These are phyloP conservation scores for Nematodospora anomalae DNA, from an alignment of 1,139 yeast genomes.

Conservation along the genomic window DNA sequence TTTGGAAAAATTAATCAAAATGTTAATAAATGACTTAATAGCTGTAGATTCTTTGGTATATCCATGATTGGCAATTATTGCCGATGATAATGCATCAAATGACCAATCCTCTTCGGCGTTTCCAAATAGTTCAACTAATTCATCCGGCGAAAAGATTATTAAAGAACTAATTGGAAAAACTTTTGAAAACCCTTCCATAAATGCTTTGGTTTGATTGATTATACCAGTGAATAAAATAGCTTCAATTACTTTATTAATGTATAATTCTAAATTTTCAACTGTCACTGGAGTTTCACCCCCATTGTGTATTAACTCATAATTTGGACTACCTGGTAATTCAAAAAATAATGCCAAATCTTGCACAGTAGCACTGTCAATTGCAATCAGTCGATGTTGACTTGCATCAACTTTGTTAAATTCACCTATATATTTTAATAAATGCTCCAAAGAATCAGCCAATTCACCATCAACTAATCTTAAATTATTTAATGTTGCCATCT, in stretches of 20 bases:
- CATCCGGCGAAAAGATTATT: conserved; percentile 69
- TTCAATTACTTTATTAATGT: conserved; percentile 59
- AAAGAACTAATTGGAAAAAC: conserved; percentile 82
- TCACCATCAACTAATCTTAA: conserved; percentile 58
- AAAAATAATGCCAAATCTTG: conserved; percentile 59
- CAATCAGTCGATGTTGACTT: conserved; percentile 23
- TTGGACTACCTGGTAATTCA: conserved; percentile 70
- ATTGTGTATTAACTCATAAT: conserved; percentile 53
- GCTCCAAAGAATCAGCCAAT: conserved; percentile 60
- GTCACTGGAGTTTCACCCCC: conserved; percentile 58
- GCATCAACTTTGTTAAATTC: conserved; percentile 21
- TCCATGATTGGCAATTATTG: conserved; percentile 89
- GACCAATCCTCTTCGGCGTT: conserved; percentile 90
- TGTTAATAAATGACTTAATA: conserved; percentile 57
- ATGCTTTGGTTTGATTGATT: conserved; percentile 60
- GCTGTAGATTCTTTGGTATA: conserved; percentile 70
- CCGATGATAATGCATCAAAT: conserved; percentile 52
- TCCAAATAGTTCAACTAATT: conserved; percentile 63
- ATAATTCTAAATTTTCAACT: conserved; percentile 54
- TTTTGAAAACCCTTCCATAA: conserved; percentile 77
- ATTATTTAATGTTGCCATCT: conserved; percentile 37
- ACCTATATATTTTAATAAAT: conserved; percentile 46
- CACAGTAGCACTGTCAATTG: conserved; percentile 43
- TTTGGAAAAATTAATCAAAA: conserved; percentile 54
- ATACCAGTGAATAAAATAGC: conserved; percentile 67